Percentiles rank a stretch among this genome's conserved stretches.
phyloP scores from a whole-genome alignment of 2,329 filamentous ascomycete genomes.

The Fusarium globosum region DNA sequence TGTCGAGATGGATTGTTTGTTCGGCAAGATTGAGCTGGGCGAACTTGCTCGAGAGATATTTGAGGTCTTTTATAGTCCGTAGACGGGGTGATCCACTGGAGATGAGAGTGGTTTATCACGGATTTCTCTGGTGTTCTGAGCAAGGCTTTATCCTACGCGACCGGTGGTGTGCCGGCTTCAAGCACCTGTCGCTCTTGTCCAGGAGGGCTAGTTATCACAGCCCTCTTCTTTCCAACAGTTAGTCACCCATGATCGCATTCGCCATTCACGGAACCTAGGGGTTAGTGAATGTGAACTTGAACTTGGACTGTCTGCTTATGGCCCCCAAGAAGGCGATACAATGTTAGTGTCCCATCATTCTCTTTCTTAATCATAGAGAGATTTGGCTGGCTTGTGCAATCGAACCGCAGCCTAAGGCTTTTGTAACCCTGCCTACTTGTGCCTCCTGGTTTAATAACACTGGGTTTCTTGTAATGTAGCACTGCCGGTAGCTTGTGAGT shows the following conservation, averaged over 20 bases:
- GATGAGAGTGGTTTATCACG: background rate
- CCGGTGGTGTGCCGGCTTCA: background rate
- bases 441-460: background rate
- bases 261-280: background rate
- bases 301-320: background rate
- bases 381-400: no score
- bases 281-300: background rate
- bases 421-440: background rate
- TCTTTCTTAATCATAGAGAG: background rate
- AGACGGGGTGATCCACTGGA: background rate
- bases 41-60: background rate
- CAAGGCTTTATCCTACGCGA: background rate
- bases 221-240: background rate
- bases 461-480: background rate
- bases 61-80: background rate
- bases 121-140: background rate
- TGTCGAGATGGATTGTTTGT: background rate
- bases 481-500: background rate
- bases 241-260: background rate
- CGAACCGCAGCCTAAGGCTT: accelerated
- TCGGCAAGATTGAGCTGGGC: background rate
- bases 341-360: background rate
- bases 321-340: background rate
- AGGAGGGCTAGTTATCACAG: background rate
- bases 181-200: background rate